Percentiles rank a stretch among this genome's conserved stretches.
Conservation (phyloP, 129 eudicot species). For the Lactuca saligna region DNA sequence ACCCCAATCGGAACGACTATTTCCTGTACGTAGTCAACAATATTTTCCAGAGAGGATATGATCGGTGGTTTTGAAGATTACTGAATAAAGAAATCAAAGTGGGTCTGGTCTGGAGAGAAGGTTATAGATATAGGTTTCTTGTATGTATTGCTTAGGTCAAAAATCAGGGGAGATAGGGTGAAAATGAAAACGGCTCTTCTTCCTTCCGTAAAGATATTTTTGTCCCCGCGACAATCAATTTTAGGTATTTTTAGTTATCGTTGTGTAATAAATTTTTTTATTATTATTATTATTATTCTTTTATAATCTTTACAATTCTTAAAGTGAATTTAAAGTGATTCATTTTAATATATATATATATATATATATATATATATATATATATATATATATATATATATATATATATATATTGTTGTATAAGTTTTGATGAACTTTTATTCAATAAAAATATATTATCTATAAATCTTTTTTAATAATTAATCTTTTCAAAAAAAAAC, state of each 20-base stretch:
- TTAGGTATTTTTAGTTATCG: not conserved
- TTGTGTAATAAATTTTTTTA: no score
- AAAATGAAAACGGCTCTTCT: conserved; percentile 22
- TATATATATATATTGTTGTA: no score
- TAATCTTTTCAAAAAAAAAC: no score
- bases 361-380: no score
- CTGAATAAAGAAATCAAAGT: not conserved
- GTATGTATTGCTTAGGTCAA: conserved; percentile 26
- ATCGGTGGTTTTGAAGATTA: conserved; percentile 24
- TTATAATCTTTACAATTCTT: no score
- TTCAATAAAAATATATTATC: no score
- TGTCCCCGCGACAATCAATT: not conserved
- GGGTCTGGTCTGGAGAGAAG: conserved; percentile 13
- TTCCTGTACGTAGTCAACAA: conserved; percentile 1
- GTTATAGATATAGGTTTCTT: conserved; percentile 6
- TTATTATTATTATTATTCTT: no score
- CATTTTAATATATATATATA: no score
- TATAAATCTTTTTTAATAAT: no score
- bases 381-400: no score
- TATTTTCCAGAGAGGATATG: not conserved
- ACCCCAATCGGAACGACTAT: not conserved
- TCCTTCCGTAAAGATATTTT: conserved; percentile 20
- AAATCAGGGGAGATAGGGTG: conserved; percentile 21
- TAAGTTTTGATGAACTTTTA: no score
- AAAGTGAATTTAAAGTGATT: no score